These are phyloP conservation scores for Leccinum uliginosum DNA, from an alignment of 768 basidiomycete species.

Conservation along the genomic window DNA sequence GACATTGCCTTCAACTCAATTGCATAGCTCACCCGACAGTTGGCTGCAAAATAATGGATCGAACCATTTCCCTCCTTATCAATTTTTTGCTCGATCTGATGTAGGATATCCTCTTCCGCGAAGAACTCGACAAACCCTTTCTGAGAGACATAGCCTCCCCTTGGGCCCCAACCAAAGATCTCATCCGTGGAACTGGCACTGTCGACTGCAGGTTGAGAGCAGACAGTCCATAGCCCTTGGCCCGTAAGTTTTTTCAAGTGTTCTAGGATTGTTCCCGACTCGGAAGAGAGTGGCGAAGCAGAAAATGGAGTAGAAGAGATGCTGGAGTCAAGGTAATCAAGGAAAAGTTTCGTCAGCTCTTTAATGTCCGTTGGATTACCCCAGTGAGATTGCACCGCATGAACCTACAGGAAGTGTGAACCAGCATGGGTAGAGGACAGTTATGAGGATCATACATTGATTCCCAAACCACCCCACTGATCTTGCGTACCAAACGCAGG, in stretches of 20 bases:
- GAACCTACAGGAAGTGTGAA: constrained; percentile 39
- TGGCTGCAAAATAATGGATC: constrained; percentile 87
- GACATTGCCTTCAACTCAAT: neutral
- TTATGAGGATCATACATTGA: constrained; percentile 41
- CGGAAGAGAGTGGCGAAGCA: constrained; percentile 69
- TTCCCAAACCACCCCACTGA: constrained; percentile 68
- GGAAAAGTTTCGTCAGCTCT: constrained; percentile 78
- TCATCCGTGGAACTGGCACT: constrained; percentile 69
- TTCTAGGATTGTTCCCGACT: constrained; percentile 76
- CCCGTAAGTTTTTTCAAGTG: constrained; percentile 74
- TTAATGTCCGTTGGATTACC: constrained; percentile 54
- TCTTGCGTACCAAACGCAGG: constrained; percentile 87
- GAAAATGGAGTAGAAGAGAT: constrained; percentile 87
- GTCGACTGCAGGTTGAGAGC: constrained; percentile 93
- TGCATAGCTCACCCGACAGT: constrained; percentile 51
- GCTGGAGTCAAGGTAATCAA: constrained; percentile 71
- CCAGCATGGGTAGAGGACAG: neutral
- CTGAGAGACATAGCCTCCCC: constrained; percentile 92
- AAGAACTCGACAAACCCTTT: constrained; percentile 99
- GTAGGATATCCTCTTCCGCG: constrained; percentile 56
- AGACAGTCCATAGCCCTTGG: constrained; percentile 92
- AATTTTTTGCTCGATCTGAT: constrained; percentile 55
- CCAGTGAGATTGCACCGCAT: constrained; percentile 67
- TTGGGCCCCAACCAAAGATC: constrained; percentile 90
- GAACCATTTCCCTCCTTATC: constrained; percentile 50